phyloP scores from a whole-genome alignment of 371 early-diverging fungal genomes.

The Mortierella sp. region DNA sequence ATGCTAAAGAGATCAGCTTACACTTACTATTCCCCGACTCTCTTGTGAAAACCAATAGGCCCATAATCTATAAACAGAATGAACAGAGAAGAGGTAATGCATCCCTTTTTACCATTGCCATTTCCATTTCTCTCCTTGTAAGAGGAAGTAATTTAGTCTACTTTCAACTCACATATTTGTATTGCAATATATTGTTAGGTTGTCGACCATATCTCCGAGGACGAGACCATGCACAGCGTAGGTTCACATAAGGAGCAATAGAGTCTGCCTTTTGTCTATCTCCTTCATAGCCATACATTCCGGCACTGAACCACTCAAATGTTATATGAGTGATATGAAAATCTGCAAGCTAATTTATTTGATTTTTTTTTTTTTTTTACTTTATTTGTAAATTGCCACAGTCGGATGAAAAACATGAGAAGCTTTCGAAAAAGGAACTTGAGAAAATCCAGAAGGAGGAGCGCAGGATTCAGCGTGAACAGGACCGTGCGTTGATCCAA shows the following conservation, averaged over 20 bases:
- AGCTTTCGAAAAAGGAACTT: constrained; percentile 51
- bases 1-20: neutral
- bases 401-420: constrained; percentile 57
- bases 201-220: constrained; percentile 40
- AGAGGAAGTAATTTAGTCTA: neutral
- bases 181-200: constrained; percentile 5
- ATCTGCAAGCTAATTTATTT: neutral
- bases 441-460: constrained; percentile 44
- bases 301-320: too few species aligned
- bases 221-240: constrained; percentile 51
- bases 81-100: constrained; percentile 40
- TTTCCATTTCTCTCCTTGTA: neutral
- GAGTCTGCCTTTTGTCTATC: neutral
- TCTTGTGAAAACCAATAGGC: neutral
- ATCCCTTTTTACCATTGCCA: neutral
- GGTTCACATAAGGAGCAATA: neutral
- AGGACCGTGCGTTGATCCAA: constrained; percentile 47
- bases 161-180: neutral
- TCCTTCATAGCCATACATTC: neutral
- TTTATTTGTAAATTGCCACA: neutral
- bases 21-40: neutral
- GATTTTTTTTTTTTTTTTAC: too few species aligned
- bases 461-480: constrained; percentile 47
- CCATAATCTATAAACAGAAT: constrained; percentile 7
- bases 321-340: too few species aligned